Evolutionary conservation across 2,329 filamentous ascomycete species (phyloP).

Genomic region (Sphaerulina musiva): DNA sequence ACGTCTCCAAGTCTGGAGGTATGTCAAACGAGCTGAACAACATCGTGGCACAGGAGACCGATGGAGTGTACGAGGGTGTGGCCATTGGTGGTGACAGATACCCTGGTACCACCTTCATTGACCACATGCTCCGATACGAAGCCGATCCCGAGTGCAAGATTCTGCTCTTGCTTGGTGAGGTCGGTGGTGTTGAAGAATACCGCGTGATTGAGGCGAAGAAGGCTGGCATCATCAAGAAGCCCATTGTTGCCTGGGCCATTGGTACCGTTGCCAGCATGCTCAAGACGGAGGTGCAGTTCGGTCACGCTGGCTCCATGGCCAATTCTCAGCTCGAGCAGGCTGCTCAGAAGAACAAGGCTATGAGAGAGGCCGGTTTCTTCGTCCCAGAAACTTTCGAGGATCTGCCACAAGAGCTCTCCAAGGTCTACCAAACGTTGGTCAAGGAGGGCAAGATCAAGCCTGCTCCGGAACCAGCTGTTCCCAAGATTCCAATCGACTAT

Average conservation of each 20-base stretch:
- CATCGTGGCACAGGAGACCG: constrained; percentile 92
- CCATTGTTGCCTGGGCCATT: constrained; percentile 98
- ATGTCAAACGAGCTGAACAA: constrained; percentile 99
- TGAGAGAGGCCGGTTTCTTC: constrained; percentile 89
- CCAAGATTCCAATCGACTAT: constrained; percentile 99
- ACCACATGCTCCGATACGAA: constrained; percentile 95
- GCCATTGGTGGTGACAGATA: constrained; percentile 99
- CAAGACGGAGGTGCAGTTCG: constrained; percentile 99
- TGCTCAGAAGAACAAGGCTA: constrained; percentile 90
- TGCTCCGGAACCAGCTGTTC: constrained; percentile 79
- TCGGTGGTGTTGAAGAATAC: constrained; percentile 99
- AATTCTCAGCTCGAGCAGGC: constrained; percentile 99
- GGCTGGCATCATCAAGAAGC: constrained; percentile 91
- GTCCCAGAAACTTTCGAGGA: constrained; percentile 97
- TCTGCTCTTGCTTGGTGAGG: constrained; percentile 89
- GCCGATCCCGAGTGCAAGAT: constrained; percentile 97
- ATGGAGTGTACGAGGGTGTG: constrained; percentile 98
- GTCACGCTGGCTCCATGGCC: constrained; percentile 95
- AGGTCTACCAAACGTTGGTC: constrained; percentile 85
- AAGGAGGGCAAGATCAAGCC: constrained; percentile 78
- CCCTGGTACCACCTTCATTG: constrained; percentile 97
- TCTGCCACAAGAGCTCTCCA: constrained; percentile 66
- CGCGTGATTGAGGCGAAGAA: constrained; percentile 98
- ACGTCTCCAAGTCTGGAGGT: constrained; percentile 99
- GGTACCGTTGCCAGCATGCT: constrained; percentile 99